These are phyloP conservation scores for Mortierella sp. DNA, from an alignment of 371 early-diverging fungal species.

Conservation along the genomic window DNA sequence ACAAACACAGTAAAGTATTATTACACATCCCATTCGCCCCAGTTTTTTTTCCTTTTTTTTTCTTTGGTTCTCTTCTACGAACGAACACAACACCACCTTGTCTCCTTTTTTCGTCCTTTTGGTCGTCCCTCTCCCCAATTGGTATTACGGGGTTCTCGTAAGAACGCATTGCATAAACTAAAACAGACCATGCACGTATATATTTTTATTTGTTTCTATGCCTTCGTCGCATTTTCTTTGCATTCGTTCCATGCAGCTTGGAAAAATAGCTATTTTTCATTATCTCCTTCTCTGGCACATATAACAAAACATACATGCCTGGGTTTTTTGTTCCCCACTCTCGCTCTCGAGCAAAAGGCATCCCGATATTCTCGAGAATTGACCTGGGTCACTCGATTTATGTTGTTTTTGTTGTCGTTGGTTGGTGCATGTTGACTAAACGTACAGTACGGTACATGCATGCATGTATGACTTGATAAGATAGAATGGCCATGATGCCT, in stretches of 20 bases:
- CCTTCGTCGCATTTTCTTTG: neutral
- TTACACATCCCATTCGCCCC: neutral
- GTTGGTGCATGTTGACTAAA: neutral
- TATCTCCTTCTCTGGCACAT: too few relatives aligned
- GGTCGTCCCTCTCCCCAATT: neutral
- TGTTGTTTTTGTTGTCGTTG: neutral
- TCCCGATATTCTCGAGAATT: neutral
- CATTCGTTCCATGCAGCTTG: constrained; percentile 4
- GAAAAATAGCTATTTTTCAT: too few relatives aligned
- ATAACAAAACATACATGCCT: too few relatives aligned
- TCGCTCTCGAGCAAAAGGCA: neutral
- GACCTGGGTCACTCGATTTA: neutral
- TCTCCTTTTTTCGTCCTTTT: neutral
- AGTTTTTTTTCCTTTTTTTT: neutral
- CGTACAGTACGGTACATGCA: neutral
- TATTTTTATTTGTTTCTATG: neutral
- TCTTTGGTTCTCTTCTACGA: neutral
- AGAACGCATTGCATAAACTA: neutral
- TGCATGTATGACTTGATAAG: neutral
- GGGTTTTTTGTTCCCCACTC: neutral
- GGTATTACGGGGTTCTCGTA: neutral
- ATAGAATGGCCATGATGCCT: neutral
- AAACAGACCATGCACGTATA: neutral
- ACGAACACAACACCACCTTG: neutral
- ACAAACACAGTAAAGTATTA: neutral